Evolutionary conservation across 495 filamentous ascomycete species (phyloP).

Genomic region (Xylaria longipes): DNA sequence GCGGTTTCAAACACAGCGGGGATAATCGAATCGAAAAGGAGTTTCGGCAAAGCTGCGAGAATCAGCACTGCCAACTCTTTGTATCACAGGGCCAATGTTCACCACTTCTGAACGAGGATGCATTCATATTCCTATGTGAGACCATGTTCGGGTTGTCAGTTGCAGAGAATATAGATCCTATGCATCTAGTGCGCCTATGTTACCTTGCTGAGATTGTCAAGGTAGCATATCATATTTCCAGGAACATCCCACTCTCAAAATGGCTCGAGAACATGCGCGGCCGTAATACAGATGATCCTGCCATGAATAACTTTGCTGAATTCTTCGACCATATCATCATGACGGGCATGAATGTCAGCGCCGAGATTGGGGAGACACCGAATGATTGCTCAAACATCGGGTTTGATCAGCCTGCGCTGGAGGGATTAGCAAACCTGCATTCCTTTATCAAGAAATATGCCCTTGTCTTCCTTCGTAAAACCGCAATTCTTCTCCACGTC

Average conservation of each 20-base stretch:
- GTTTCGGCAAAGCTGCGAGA: constrained; percentile 70
- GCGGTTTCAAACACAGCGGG: constrained; percentile 64
- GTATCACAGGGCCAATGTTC: constrained; percentile 53
- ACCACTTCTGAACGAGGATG: constrained; percentile 77
- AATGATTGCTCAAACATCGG: constrained; percentile 40
- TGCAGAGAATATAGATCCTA: constrained; percentile 68
- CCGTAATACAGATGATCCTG: constrained; percentile 42
- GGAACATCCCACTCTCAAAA: constrained; percentile 47
- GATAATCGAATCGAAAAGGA: constrained; percentile 69
- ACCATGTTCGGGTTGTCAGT: constrained; percentile 64
- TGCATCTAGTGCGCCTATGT: constrained; percentile 85
- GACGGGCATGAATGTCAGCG: constrained; percentile 38
- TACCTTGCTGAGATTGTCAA: constrained; percentile 92
- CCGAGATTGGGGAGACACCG: constrained; percentile 21
- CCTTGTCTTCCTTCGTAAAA: constrained; percentile 88
- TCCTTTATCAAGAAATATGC: constrained; percentile 76
- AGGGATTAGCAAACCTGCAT: constrained; percentile 51
- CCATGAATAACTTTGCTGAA: constrained; percentile 50
- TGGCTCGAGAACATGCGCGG: constrained; percentile 48
- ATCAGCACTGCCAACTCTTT: constrained; percentile 81
- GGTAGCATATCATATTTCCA: constrained; percentile 62
- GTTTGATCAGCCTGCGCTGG: constrained; percentile 51
- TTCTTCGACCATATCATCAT: constrained; percentile 48
- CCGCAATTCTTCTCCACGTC: constrained; percentile 80
- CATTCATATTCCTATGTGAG: constrained; percentile 87